These are phyloP conservation scores for Neonectria neomacrospora DNA, from an alignment of 2,329 filamentous ascomycete species.

Conservation along the genomic window DNA sequence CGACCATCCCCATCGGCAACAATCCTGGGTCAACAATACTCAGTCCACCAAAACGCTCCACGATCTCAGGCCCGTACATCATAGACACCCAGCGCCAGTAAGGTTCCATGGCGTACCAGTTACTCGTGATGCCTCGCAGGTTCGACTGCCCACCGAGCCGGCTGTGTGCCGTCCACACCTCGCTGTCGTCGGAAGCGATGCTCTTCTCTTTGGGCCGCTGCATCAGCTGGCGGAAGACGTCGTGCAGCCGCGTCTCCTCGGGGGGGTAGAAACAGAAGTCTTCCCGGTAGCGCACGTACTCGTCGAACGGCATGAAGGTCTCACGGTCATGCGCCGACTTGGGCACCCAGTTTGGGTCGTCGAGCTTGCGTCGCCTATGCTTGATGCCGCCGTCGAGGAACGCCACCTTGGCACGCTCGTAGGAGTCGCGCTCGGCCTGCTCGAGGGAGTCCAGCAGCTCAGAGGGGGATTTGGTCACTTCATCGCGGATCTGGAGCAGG, in stretches of 20 bases:
- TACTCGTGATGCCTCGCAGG: slow-evolving; percentile 35
- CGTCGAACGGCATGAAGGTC: slow-evolving; percentile 57
- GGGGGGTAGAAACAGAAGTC: slow-evolving; percentile 48
- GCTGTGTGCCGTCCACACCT: slow-evolving; percentile 39
- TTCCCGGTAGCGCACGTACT: slow-evolving; percentile 57
- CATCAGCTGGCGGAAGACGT: slow-evolving; percentile 53
- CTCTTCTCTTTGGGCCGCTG: slow-evolving; percentile 44
- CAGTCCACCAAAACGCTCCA: slow-evolving; percentile 57
- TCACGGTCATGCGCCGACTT: slow-evolving; percentile 45
- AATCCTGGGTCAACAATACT: slow-evolving; percentile 57
- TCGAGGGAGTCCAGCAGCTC: slow-evolving; percentile 47
- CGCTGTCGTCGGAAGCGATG: slow-evolving; percentile 41
- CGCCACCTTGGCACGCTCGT: slow-evolving; percentile 47
- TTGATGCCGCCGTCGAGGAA: slow-evolving; percentile 48
- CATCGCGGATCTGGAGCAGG: slow-evolving; percentile 53
- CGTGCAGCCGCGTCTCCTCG: slow-evolving; percentile 36
- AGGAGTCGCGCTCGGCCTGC: slow-evolving; percentile 49
- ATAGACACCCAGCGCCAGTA: slow-evolving; percentile 62
- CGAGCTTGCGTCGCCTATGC: slow-evolving; percentile 11
- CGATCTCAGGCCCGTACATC: slow-evolving; percentile 57
- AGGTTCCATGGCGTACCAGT: slow-evolving; percentile 50
- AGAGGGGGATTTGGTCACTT: slow-evolving; percentile 46
- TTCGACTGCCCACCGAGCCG: slow-evolving; percentile 32
- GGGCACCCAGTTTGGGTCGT: slow-evolving; percentile 45
- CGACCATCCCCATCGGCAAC: slow-evolving; percentile 60